Percentiles rank a stretch among this genome's conserved stretches.
Conservation (phyloP, 306 rosid genomes). For the Cucurbita maxima region DNA sequence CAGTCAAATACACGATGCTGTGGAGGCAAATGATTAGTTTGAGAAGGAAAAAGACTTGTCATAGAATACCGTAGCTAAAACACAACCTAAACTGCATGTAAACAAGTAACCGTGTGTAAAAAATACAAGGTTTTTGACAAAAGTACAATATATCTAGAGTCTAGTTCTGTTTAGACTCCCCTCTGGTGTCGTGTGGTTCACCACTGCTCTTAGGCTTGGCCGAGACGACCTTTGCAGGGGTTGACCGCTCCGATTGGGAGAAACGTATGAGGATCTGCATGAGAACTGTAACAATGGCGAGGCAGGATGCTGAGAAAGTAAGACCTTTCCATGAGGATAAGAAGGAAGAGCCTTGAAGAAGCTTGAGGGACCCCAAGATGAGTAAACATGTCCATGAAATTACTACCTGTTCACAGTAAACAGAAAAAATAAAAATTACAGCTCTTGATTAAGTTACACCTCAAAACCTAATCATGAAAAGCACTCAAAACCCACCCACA, state of each 20-base stretch:
- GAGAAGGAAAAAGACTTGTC: background rate
- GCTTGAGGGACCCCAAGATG: slow-evolving; percentile 41
- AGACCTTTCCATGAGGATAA: slow-evolving; percentile 82
- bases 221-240: slow-evolving; percentile 56
- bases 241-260: slow-evolving; percentile 81
- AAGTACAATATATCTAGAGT: background rate
- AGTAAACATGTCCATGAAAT: slow-evolving; percentile 56
- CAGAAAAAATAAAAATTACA: background rate
- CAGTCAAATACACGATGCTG: background rate
- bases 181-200: background rate
- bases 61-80: background rate
- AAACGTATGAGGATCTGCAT: slow-evolving; percentile 75
- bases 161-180: background rate
- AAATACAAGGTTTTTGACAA: background rate
- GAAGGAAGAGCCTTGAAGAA: slow-evolving; percentile 53
- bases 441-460: too few species aligned
- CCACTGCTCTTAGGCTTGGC: background rate
- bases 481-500: background rate
- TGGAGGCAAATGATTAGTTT: background rate
- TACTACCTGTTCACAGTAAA: slow-evolving; percentile 36
- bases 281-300: slow-evolving; percentile 49
- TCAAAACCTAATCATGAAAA: background rate
- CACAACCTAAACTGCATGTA: background rate
- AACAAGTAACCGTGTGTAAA: background rate
- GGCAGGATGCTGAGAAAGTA: slow-evolving; percentile 36